Evolutionary conservation across 2,329 filamentous ascomycete species (phyloP).

Genomic region (Microcyclosporella mali): DNA sequence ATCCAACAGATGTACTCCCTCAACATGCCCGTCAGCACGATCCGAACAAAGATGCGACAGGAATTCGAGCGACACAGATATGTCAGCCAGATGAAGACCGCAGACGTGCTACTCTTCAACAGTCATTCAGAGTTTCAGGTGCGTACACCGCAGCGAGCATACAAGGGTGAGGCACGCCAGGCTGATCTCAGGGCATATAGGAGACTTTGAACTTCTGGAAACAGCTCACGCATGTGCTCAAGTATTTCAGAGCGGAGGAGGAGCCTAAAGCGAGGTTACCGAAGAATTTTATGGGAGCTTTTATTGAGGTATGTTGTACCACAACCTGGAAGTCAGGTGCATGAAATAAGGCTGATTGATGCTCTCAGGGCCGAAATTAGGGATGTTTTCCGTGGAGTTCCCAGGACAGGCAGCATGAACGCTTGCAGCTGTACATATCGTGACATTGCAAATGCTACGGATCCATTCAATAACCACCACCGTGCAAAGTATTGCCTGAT

Average conservation of each 20-base stretch:
- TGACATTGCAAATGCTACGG: conserved; percentile 13
- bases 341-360: conserved; percentile 4
- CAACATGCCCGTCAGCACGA: conserved; percentile 75
- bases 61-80: conserved; percentile 96
- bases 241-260: conserved; percentile 89
- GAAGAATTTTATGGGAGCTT: conserved; percentile 85
- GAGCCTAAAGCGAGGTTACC: conserved; percentile 70
- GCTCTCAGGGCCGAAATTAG: conserved; percentile 23
- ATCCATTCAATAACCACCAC: too few relatives aligned
- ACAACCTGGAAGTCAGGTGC: background rate
- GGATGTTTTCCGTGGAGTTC: background rate
- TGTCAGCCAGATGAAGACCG: conserved; percentile 78
- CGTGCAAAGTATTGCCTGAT: too few relatives aligned
- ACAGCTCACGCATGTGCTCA: conserved; percentile 89
- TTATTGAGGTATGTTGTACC: conserved; percentile 71
- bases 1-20: conserved; percentile 97
- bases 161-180: background rate
- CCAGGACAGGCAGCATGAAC: background rate
- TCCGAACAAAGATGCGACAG: conserved; percentile 90
- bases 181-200: conserved; percentile 41
- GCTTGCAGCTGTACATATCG: conserved; percentile 24
- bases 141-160: conserved; percentile 14
- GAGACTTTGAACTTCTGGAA: conserved; percentile 99
- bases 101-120: conserved; percentile 86
- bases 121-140: conserved; percentile 95